Conservation (phyloP, 108 stramenopile species). For the Cyclotella atomus region DNA sequence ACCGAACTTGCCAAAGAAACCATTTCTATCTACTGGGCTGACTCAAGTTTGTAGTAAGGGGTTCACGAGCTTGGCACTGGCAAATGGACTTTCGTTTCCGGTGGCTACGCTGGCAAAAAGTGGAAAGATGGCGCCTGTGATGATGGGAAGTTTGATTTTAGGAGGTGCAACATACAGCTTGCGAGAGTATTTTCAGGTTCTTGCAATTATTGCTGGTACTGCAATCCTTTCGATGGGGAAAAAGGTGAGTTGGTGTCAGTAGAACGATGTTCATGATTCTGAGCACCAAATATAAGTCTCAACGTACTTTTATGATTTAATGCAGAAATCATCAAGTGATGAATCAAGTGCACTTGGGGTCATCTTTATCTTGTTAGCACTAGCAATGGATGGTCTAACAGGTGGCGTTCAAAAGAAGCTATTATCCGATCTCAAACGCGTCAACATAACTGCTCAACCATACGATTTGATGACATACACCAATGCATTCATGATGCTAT, state of each 20-base stretch:
- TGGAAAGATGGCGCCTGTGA: constrained; percentile 93
- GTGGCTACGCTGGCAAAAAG: constrained; percentile 90
- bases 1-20: constrained; percentile 50
- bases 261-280: too few species aligned
- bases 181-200: constrained; percentile 67
- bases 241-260: constrained; percentile 38
- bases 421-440: constrained; percentile 52
- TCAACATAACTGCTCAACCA: constrained; percentile 58
- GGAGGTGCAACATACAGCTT: constrained; percentile 63
- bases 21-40: constrained; percentile 57
- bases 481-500: constrained; percentile 76
- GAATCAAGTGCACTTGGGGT: constrained; percentile 57
- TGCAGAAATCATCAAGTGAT: constrained; percentile 42
- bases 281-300: too few species aligned
- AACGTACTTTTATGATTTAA: neutral
- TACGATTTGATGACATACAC: constrained; percentile 91
- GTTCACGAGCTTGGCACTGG: constrained; percentile 68
- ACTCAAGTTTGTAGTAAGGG: constrained; percentile 76
- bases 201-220: constrained; percentile 76
- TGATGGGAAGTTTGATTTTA: constrained; percentile 67
- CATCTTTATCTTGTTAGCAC: constrained; percentile 60
- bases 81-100: constrained; percentile 80
- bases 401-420: constrained; percentile 75
- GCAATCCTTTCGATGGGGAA: constrained; percentile 69
- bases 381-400: constrained; percentile 76